Base-by-base conservation (phyloP, 2,329 filamentous ascomycete genomes). In the Colletotrichum tropicale region DNA sequence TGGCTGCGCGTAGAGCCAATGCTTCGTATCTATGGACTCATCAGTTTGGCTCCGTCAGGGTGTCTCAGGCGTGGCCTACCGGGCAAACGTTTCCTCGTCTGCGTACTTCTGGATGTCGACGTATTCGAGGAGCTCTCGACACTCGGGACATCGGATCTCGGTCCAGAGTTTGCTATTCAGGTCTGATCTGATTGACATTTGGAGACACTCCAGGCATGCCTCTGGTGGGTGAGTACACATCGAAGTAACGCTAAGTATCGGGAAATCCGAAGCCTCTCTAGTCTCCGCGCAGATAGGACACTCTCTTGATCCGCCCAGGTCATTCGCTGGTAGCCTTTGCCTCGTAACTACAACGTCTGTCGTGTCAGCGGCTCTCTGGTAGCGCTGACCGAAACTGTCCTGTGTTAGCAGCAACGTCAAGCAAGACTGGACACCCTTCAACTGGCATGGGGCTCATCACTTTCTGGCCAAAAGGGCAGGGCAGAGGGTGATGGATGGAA, bases 71-170 rank as follows among this genome's bases (percentile, higher is more conserved):
- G 38, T 30, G 9, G 52, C 79, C 55, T 80, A 91, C 84, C 83
- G 84, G 12, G 82, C 80, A 71, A 89, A 89, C 0, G 86, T 85
- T 7, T 85, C 82, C 1, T 80, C 66, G 18, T 87, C 84, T 3
- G 89, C 88, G 69, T 86, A 87, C 0, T 82, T 81, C 74, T 86
- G 83, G 4, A 92, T 84, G 21, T 89, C 87, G 18, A 82, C 80
- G 76, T 88, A 87, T 10, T 82, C 78, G 3, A 92, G 81, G 0
- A 79, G 77, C 30, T 81, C 82, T 5, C 83, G 78, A 76, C 91
- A 93, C 66, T 90, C 87, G 0, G 90, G 89, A 67, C 91, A 93
- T 60, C 82, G 82, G 55, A 92, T 85, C 12, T 87, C 83, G 38
- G 87, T 85, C 85, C 87, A 88, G 3, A 83, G 72, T 26, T 82